Conservation (phyloP, 192 early-diverging fungal genomes). For the Linnemannia schmuckeri region DNA sequence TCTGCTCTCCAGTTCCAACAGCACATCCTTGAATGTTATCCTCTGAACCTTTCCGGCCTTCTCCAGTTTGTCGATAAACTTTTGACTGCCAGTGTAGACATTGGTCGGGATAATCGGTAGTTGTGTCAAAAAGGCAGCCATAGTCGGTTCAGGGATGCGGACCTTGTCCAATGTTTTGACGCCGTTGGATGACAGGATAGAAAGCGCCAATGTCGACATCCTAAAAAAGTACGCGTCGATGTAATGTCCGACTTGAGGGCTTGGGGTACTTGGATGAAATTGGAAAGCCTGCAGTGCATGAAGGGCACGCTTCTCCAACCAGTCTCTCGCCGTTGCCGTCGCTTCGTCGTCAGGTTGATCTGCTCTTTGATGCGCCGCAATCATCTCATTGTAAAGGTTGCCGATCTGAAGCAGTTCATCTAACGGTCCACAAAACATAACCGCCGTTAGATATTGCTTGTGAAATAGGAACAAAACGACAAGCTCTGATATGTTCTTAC, state of each 20-base stretch:
- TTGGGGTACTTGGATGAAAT: conserved; percentile 81
- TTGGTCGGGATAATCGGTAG: conserved; percentile 70
- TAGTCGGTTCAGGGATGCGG: conserved; percentile 73
- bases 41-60: conserved; percentile 58
- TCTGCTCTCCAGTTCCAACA: conserved; percentile 71
- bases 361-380: conserved; percentile 52
- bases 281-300: conserved; percentile 78
- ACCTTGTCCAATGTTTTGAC: conserved; percentile 64
- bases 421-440: not conserved
- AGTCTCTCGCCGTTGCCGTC: conserved; percentile 45
- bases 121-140: conserved; percentile 72
- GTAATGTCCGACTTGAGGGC: conserved; percentile 70
- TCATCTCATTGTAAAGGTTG: conserved; percentile 64
- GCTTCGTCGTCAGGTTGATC: conserved; percentile 57
- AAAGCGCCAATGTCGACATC: conserved; percentile 59
- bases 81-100: conserved; percentile 66
- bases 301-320: conserved; percentile 74
- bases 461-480: not conserved
- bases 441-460: not conserved
- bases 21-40: conserved; percentile 73
- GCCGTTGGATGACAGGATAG: conserved; percentile 78
- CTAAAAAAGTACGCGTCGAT: conserved; percentile 71
- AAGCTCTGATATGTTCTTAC: not conserved
- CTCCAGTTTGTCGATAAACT: conserved; percentile 68
- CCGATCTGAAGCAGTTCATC: conserved; percentile 77